A percentile compares a stretch with the other conserved stretches of the same genome.
Conservation (phyloP, 805 yeast genomes). For the Scheffersomyces spartinae region DNA sequence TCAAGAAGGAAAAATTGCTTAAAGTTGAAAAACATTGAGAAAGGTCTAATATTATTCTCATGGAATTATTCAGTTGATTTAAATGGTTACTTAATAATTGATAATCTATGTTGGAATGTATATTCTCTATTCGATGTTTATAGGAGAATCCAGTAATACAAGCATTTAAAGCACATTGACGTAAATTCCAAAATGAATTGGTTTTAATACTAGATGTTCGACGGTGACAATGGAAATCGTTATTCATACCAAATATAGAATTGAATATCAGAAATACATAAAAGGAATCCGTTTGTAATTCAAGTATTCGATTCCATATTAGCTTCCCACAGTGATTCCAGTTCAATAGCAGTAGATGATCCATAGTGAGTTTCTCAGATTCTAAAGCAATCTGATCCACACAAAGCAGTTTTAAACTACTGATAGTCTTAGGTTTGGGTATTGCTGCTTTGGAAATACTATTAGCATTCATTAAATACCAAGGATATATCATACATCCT, state of each 20-base stretch:
- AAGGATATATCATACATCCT: background rate
- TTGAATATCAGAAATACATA: constrained; percentile 18
- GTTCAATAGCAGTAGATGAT: constrained; percentile 13
- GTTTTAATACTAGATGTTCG: background rate
- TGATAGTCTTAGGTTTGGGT: constrained; percentile 3
- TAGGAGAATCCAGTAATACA: background rate
- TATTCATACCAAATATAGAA: constrained; percentile 7
- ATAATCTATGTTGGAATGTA: background rate
- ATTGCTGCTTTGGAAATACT: constrained; percentile 5
- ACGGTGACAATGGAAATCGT: constrained; percentile 16
- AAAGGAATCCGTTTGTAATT: constrained; percentile 17
- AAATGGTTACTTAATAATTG: background rate
- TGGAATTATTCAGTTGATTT: background rate
- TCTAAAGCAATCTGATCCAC: constrained; percentile 13
- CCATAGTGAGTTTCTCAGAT: constrained; percentile 9
- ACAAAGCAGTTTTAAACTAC: background rate
- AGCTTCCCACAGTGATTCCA: constrained; percentile 15
- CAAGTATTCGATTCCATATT: constrained; percentile 21
- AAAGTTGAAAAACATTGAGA: background rate
- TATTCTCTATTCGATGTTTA: background rate
- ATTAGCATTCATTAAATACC: constrained; percentile 1
- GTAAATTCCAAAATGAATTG: constrained; percentile 13
- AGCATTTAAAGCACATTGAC: constrained; percentile 2
- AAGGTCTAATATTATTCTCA: background rate
- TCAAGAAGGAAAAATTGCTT: background rate